Conservation (phyloP, 129 eudicot genomes). For the Pseudognaphalium luteoalbum region DNA sequence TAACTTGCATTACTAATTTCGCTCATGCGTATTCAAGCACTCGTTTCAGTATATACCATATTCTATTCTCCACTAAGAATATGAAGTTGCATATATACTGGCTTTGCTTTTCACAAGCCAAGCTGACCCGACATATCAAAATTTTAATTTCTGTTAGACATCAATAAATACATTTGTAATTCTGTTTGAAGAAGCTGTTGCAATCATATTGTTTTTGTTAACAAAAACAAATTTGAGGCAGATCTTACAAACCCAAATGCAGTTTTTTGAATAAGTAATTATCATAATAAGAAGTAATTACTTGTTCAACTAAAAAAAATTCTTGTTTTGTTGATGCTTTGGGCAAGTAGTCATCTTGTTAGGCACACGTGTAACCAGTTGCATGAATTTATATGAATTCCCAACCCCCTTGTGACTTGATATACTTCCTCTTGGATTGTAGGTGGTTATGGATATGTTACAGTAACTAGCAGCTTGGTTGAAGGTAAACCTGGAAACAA, state of each 20-base stretch:
- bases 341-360: neutral
- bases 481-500: no score
- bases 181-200: no score
- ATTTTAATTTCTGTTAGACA: neutral
- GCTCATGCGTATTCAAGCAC: no score
- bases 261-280: no score
- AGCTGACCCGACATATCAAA: neutral
- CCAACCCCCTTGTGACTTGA: neutral
- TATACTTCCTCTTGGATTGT: neutral
- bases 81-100: neutral
- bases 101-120: neutral
- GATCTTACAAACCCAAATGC: no score
- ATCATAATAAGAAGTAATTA: no score
- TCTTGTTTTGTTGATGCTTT: neutral
- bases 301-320: no score
- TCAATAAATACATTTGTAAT: neutral
- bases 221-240: no score
- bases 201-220: no score
- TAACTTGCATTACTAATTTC: neutral
- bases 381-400: neutral
- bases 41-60: no score
- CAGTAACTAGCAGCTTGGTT: neutral
- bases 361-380: constrained; percentile 4
- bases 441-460: neutral
- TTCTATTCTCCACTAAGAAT: no score